A percentile compares a stretch with the other conserved stretches of the same genome.
phyloP scores from a whole-genome alignment of 441 rosid species.

The Adansonia rubrostipa region DNA sequence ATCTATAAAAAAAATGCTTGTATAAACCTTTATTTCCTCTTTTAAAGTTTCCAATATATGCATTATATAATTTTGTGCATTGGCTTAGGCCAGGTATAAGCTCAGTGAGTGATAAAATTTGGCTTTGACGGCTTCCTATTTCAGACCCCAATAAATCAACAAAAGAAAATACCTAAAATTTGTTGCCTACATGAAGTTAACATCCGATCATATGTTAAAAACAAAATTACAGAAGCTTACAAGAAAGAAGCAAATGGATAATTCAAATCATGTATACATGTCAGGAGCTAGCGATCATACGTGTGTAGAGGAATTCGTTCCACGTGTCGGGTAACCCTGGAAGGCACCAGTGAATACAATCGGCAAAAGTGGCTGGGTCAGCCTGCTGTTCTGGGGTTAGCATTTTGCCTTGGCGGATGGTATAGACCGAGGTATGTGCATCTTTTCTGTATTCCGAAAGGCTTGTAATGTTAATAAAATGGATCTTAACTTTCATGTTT shows the following conservation, averaged over 20 bases:
- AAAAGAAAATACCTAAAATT: not conserved
- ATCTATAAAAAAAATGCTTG: not conserved
- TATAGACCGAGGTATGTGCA: slow-evolving; percentile 83
- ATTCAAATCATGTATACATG: not conserved
- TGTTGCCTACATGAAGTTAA: not conserved
- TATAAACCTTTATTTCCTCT: slow-evolving; percentile 1
- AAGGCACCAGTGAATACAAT: slow-evolving; percentile 88
- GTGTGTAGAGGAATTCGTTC: slow-evolving; percentile 76
- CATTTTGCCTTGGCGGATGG: slow-evolving; percentile 83
- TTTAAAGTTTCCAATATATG: not conserved
- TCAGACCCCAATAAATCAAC: not conserved
- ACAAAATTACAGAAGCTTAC: slow-evolving; percentile 7
- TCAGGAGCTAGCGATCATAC: slow-evolving; percentile 64
- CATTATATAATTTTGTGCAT: slow-evolving; percentile 5
- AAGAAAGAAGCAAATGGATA: not conserved
- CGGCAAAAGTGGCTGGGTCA: slow-evolving; percentile 75
- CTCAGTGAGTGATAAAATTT: not conserved
- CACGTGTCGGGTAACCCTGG: slow-evolving; percentile 82
- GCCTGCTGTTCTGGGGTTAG: slow-evolving; percentile 72
- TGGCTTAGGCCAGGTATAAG: not conserved
- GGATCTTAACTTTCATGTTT: slow-evolving; percentile 58
- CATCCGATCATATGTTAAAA: too few species aligned
- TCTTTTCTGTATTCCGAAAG: slow-evolving; percentile 86
- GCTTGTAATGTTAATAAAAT: slow-evolving; percentile 65
- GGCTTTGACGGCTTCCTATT: not conserved